These are phyloP conservation scores for Exserohilum turcica DNA, from an alignment of 2,329 filamentous ascomycete genomes.

Conservation along the genomic window DNA sequence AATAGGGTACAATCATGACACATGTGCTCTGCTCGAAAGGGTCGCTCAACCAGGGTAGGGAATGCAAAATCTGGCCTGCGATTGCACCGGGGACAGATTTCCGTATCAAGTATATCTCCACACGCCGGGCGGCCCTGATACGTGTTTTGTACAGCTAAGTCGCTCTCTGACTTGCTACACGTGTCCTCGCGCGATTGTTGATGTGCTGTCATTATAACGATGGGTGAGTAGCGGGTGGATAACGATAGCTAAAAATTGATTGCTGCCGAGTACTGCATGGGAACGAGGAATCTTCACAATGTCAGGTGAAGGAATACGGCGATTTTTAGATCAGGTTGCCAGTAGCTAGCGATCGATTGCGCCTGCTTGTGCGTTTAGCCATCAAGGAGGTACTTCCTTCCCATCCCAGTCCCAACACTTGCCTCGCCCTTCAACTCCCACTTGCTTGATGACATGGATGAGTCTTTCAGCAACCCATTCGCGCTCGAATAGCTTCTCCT, in stretches of 20 bases:
- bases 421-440: conserved; percentile 58
- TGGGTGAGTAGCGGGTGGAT: not conserved
- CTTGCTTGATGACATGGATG: conserved; percentile 67
- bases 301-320: not conserved
- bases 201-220: not conserved
- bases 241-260: not conserved
- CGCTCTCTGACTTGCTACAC: not conserved
- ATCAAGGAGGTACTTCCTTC: conserved; percentile 47
- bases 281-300: not conserved
- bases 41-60: not conserved
- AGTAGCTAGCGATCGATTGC: not conserved
- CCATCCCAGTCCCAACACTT: conserved; percentile 50
- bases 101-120: not conserved
- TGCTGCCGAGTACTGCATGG: not conserved
- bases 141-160: not conserved
- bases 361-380: not conserved
- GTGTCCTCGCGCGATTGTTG: not conserved
- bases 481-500: conserved; percentile 68
- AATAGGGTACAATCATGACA: not conserved
- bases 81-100: not conserved
- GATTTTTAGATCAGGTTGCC: not conserved
- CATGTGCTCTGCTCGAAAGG: not conserved
- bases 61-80: not conserved
- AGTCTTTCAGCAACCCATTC: conserved; percentile 70
- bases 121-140: not conserved